A percentile compares a stretch with the other conserved stretches of the same genome.
Evolutionary conservation across 176 grass and related monocot genomes (phyloP).

Genomic region (Typha latifolia): DNA sequence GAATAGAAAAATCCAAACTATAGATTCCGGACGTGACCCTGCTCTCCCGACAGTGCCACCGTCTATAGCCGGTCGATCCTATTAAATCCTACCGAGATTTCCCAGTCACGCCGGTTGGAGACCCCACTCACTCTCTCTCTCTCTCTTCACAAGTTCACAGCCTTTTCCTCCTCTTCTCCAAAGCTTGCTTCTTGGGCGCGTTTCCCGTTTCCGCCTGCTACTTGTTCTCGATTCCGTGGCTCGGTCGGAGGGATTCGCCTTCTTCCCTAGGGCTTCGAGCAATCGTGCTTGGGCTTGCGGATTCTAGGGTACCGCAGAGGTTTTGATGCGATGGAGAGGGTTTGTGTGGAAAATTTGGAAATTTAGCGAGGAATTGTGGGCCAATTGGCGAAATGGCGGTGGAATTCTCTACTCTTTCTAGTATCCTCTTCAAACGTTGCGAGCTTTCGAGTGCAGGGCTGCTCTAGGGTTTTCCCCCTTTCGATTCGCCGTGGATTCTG

Average conservation of each 20-base stretch:
- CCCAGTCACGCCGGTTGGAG: slow-evolving; percentile 15
- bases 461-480: too few relatives aligned
- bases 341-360: background rate
- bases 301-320: background rate
- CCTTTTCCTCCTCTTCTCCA: background rate
- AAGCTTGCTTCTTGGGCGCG: background rate
- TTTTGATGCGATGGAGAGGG: background rate
- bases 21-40: background rate
- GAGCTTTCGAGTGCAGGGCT: background rate
- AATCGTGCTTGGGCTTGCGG: background rate
- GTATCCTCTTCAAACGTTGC: background rate
- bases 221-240: too few relatives aligned
- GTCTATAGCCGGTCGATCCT: slow-evolving; percentile 10
- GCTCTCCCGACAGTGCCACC: slow-evolving; percentile 18
- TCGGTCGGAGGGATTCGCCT: too few relatives aligned
- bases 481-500: slow-evolving; percentile 6
- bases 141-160: background rate
- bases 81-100: background rate
- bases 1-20: too few relatives aligned
- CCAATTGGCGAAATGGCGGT: background rate
- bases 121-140: background rate
- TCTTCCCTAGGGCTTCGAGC: background rate
- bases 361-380: background rate
- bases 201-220: background rate
- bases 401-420: background rate